Conservation (phyloP, 192 early-diverging fungal genomes). For the Lunasporangiospora selenospora region DNA sequence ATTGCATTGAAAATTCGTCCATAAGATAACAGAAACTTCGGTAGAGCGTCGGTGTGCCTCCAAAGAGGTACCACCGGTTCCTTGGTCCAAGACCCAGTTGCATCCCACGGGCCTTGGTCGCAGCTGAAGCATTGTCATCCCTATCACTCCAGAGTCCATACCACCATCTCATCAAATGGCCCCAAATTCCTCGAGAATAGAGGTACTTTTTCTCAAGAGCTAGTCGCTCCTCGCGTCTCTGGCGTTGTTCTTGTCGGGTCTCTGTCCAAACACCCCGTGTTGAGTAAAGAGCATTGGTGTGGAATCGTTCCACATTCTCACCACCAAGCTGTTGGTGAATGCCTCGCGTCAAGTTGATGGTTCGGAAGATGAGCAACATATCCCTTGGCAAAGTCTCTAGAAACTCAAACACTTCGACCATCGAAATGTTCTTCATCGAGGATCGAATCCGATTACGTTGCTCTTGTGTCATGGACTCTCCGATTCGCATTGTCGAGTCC, state of each 20-base stretch:
- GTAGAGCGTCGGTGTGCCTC: conserved; percentile 43
- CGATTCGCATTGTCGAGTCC: conserved; percentile 42
- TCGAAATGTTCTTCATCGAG: conserved; percentile 48
- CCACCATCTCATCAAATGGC: conserved; percentile 30
- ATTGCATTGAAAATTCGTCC: conserved; percentile 43
- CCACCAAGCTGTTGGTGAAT: conserved; percentile 59
- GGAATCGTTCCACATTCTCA: conserved; percentile 54
- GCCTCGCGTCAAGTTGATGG: conserved; percentile 55
- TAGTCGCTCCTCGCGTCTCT: conserved; percentile 13
- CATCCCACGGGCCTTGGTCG: conserved; percentile 34
- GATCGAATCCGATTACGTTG: conserved; percentile 36
- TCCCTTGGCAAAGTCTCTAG: conserved; percentile 59
- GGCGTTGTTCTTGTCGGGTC: conserved; percentile 31
- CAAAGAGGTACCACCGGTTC: conserved; percentile 53
- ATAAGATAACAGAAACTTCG: conserved; percentile 41
- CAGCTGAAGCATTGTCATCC: conserved; percentile 34
- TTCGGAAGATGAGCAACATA: conserved; percentile 60
- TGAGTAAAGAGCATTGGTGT: conserved; percentile 52
- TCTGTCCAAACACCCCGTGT: conserved; percentile 57
- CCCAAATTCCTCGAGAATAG: conserved; percentile 34
- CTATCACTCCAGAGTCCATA: conserved; percentile 18
- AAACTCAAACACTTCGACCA: conserved; percentile 59
- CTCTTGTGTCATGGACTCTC: conserved; percentile 46
- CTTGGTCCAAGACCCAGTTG: conserved; percentile 35
- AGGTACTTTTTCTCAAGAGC: neutral